A percentile compares a stretch with the other conserved stretches of the same genome.
phyloP scores from a whole-genome alignment of 352 stramenopile genomes.

The Thalassiosira livingstoniorum region DNA sequence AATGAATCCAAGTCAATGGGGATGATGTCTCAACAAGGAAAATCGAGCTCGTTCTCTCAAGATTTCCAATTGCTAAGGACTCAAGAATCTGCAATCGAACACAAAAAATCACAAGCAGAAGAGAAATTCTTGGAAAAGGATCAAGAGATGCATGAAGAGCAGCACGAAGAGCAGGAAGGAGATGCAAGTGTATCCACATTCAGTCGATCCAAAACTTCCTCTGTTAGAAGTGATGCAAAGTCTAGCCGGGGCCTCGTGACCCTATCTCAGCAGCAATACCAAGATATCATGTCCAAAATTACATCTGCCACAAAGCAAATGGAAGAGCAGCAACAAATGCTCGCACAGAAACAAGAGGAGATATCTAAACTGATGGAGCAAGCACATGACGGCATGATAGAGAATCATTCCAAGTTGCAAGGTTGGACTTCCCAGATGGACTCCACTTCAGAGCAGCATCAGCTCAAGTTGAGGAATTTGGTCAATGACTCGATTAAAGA shows the following conservation, averaged over 20 bases:
- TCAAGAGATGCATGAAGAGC: too few relatives aligned
- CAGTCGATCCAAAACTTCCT: background rate
- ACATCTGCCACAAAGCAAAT: background rate
- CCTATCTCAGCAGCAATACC: background rate
- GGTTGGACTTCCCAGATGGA: background rate
- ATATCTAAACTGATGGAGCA: background rate
- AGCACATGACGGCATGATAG: background rate
- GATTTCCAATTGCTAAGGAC: too few relatives aligned
- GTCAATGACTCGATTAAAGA: background rate
- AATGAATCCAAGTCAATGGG: too few relatives aligned
- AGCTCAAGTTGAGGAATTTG: background rate
- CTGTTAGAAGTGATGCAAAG: slow-evolving; percentile 2
- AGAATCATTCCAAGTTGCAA: background rate
- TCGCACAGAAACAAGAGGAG: background rate
- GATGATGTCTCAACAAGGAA: too few relatives aligned
- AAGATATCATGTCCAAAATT: background rate
- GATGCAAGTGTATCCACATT: background rate
- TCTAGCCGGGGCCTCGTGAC: too few relatives aligned
- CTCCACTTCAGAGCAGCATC: background rate
- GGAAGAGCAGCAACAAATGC: background rate
- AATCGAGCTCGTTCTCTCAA: too few relatives aligned
- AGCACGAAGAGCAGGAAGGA: too few relatives aligned
- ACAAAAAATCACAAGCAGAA: too few relatives aligned
- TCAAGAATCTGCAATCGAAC: too few relatives aligned
- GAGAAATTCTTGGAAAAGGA: too few relatives aligned